Base-by-base conservation (phyloP, 2,329 filamentous ascomycete genomes). In the Fusarium sp. region DNA sequence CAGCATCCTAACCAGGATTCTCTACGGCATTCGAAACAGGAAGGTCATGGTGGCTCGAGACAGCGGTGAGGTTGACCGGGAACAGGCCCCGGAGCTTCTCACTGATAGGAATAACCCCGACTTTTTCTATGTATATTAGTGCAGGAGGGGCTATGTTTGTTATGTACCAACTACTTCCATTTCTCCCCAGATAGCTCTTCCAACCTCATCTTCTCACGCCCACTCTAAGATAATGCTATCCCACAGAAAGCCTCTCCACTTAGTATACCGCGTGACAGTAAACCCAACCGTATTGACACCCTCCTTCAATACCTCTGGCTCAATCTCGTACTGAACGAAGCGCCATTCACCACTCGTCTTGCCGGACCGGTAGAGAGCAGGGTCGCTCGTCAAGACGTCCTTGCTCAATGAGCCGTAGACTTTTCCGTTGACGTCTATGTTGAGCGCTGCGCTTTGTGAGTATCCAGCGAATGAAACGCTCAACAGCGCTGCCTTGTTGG, bases 111-210 rank as follows among this genome's bases (percentile, higher is more conserved):
- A 68, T 23, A 69, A 72, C 45, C 66, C 63, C 9, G 25, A 62
- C 7, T 72, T 72, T 35, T 62, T 63, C 37, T 72, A 72, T 50
- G 69, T 72, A 41, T 70, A 72, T 59, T 72, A 58, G 43, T 4
- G 37, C 18, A 39, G 37, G 9, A 32, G 30, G 30, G 30, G 30
- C 30, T 10, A 10, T 32, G 2, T 27, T 32, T 32, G 30, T 32
- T 32, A 32, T 32, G 30, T 32, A 32, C 9, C 30, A 10, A 10
- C 30, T 32, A 32, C 30, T 32, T 10, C 9, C 9, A 10, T 10
- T 32, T 11, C 30, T 10, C 30, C 10, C 30, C 9, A 30, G 9
- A 32, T 9, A 10, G 30, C 30, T 32, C 10, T 32, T 48, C 43
- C 14, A 14, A 16, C 14, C 23, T 48, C 8, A 9, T 23, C 34